A percentile compares a stretch with the other conserved stretches of the same genome.
Evolutionary conservation across 2,329 filamentous ascomycete species (phyloP).

Genomic region (Aspergillus sp.): DNA sequence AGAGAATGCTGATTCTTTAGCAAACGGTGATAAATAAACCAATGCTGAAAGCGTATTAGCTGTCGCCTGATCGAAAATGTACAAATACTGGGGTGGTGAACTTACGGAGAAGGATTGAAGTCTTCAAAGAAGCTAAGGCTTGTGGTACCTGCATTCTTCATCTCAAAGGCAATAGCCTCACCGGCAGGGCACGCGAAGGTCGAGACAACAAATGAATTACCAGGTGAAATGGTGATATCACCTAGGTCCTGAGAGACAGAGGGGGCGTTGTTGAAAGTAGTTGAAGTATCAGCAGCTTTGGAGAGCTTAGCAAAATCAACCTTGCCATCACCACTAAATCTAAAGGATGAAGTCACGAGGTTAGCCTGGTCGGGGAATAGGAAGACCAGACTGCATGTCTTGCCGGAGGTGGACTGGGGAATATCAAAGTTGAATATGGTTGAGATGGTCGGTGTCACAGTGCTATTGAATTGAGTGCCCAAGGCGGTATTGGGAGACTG

Average conservation of each 20-base stretch:
- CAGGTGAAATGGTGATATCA: conserved; percentile 41
- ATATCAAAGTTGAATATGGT: conserved; percentile 65
- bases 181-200: conserved; percentile 49
- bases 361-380: conserved; percentile 51
- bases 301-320: conserved; percentile 46
- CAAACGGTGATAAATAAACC: conserved; percentile 25
- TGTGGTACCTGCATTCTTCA: conserved; percentile 43
- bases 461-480: conserved; percentile 51
- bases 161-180: conserved; percentile 43
- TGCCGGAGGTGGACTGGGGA: conserved; percentile 43
- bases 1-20: conserved; percentile 3
- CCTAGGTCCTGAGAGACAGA: conserved; percentile 36
- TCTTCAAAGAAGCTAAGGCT: conserved; percentile 57
- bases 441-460: conserved; percentile 46
- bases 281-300: conserved; percentile 38
- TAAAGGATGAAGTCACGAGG: conserved; percentile 52
- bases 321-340: conserved; percentile 45
- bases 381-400: conserved; percentile 59
- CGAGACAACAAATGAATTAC: conserved; percentile 46
- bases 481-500: conserved; percentile 43
- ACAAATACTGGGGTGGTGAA: background rate
- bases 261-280: conserved; percentile 50
- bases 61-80: too few species aligned
- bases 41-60: conserved; percentile 13
- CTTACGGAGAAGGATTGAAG: conserved; percentile 44